A percentile compares a stretch with the other conserved stretches of the same genome.
phyloP scores from a whole-genome alignment of 2,329 filamentous ascomycete genomes.

The Cytospora piceicola region DNA sequence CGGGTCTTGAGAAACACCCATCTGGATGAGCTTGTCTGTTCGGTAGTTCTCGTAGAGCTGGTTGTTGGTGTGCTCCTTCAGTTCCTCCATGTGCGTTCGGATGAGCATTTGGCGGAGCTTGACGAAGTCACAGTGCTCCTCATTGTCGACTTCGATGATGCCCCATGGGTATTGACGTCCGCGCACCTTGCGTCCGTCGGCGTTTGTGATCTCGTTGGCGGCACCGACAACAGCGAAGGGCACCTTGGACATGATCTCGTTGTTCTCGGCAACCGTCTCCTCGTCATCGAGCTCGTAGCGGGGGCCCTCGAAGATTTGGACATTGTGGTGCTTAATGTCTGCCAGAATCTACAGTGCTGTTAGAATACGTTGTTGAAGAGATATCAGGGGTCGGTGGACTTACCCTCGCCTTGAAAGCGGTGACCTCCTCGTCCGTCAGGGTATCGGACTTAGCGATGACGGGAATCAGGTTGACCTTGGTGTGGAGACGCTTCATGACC shows the following conservation, averaged over 20 bases:
- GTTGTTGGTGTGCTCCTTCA: conserved; percentile 99
- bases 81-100: conserved; percentile 99
- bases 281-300: conserved; percentile 99
- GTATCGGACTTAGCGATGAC: conserved; percentile 99
- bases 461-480: conserved; percentile 99
- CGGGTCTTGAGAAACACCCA: conserved; percentile 98
- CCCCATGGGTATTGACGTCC: conserved; percentile 98
- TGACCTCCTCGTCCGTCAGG: conserved; percentile 94
- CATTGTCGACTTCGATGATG: conserved; percentile 98
- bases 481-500: conserved; percentile 98
- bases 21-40: conserved; percentile 97
- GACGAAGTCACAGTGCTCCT: conserved; percentile 99
- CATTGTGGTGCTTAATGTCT: conserved; percentile 95
- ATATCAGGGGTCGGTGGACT: conserved; percentile 43
- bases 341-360: conserved; percentile 74
- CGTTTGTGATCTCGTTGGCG: conserved; percentile 88
- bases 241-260: conserved; percentile 99
- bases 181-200: conserved; percentile 93
- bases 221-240: conserved; percentile 98
- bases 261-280: conserved; percentile 99
- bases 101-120: conserved; percentile 99
- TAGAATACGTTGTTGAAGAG: conserved; percentile 16
- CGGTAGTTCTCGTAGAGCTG: conserved; percentile 99
- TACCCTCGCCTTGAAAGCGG: conserved; percentile 94
- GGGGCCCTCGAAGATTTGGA: conserved; percentile 98